These are phyloP conservation scores for Aegilops umbellulata DNA, from an alignment of 176 grass and related monocot species.

Conservation along the genomic window DNA sequence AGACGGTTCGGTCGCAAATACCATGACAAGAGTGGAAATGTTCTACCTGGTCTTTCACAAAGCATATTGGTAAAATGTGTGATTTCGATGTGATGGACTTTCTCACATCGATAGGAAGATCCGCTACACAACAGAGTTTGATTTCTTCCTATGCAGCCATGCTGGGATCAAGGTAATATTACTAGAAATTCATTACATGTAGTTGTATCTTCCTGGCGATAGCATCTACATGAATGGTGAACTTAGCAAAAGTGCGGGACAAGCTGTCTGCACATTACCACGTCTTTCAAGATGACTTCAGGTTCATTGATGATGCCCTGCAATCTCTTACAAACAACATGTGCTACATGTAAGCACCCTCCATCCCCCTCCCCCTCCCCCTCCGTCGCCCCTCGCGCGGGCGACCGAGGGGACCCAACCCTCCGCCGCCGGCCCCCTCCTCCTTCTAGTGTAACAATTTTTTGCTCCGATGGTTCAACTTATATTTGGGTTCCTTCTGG, in stretches of 20 bases:
- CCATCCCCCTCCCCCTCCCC: no score
- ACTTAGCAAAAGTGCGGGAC: constrained; percentile 34
- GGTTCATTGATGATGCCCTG: constrained; percentile 44
- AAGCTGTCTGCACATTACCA: constrained; percentile 67
- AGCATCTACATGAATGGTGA: no score
- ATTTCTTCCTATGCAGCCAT: constrained; percentile 85
- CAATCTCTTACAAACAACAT: constrained; percentile 8
- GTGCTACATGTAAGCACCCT: no score
- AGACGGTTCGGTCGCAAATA: constrained; percentile 41
- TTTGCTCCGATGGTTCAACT: no score
- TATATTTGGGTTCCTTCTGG: no score
- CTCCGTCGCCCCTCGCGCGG: no score
- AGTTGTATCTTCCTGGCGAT: no score
- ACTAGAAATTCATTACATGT: neutral
- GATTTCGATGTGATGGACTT: neutral
- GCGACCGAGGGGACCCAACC: no score
- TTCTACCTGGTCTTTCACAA: constrained; percentile 42
- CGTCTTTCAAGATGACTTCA: constrained; percentile 65
- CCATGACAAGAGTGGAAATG: constrained; percentile 42
- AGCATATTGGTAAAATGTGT: neutral
- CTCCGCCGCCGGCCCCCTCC: no score
- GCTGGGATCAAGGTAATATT: constrained; percentile 62
- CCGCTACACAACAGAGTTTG: constrained; percentile 67
- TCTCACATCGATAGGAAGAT: constrained; percentile 45
- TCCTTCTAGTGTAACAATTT: no score